Base-by-base conservation (phyloP, 208 protist genomes). In the Spongospora subterranea region DNA sequence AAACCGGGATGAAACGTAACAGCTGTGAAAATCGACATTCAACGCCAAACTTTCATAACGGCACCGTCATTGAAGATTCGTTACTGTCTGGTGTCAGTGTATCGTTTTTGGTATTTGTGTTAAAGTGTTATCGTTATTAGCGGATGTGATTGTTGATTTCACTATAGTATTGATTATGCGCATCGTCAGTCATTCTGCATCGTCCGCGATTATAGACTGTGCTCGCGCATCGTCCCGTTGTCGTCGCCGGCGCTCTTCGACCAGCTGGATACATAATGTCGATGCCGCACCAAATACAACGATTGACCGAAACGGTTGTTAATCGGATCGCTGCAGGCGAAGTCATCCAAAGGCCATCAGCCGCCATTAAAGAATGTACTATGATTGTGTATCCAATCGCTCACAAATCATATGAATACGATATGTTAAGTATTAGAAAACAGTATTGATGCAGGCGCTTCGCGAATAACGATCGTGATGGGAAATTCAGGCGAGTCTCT, bases 321-420 rank as follows among this genome's bases (percentile, higher is more conserved):
- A 93, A 96, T 92, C 46, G 88, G n/a, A 96, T 96, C 39, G 95
- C 94, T 24, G 93, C 94, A 53, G 95, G 94, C 38, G 95, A 96
- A 65, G 95, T 96, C 20, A 95, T 96, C 29, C 66, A 96, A 29
- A 46, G 94, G 46, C 91, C 96, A 24, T 77, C 93, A 0, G 92
- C 91, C 1, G 95, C 94, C 20, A 76, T 96, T 0, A 96, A 96
- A 88, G 96, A 97, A 65, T 92, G 50, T 60, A 6, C 24, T 6
- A 29, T 29, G 50, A 24, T 29, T 6, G 24, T 60, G 50, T 29
- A 24, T 6, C 13, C 6, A 29, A 29, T 60, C 24, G 50, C 24
- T 60, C 24, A 24, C 6, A 60, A 24, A 60, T 29, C 24, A 6
- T 60, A 6, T 24, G 6, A 24, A 60, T 24, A 6, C 6, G 6